Evolutionary conservation across 768 basidiomycete genomes (phyloP).

Genomic region (Lactarius psammicola): DNA sequence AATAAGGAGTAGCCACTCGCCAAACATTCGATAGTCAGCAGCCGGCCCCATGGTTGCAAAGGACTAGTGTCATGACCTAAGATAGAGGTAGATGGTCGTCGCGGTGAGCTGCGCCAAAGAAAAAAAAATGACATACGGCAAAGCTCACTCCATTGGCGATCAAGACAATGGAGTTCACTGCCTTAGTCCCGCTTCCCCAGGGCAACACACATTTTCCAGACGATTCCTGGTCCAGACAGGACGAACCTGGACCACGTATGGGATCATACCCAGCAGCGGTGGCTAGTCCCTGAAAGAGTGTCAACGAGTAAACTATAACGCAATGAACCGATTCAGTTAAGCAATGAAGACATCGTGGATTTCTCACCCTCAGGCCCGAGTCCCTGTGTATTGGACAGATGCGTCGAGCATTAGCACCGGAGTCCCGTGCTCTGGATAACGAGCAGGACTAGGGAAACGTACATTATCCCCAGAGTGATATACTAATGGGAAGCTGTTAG

Average conservation of each 20-base stretch:
- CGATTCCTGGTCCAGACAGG: slow-evolving; percentile 51
- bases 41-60: slow-evolving; percentile 72
- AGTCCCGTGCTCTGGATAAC: neutral
- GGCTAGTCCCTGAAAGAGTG: slow-evolving; percentile 68
- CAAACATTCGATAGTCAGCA: slow-evolving; percentile 71
- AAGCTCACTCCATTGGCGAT: slow-evolving; percentile 77
- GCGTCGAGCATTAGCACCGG: slow-evolving; percentile 24
- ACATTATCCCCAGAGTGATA: slow-evolving; percentile 83
- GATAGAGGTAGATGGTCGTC: neutral
- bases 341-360: neutral
- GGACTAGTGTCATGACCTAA: slow-evolving; percentile 70
- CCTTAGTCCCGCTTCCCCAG: slow-evolving; percentile 68
- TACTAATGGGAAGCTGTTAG: slow-evolving; percentile 42
- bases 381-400: slow-evolving; percentile 42
- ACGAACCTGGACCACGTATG: slow-evolving; percentile 61
- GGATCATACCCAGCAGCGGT: slow-evolving; percentile 72
- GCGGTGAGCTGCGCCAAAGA: no score
- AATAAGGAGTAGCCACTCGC: slow-evolving; percentile 70
- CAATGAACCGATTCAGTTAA: neutral
- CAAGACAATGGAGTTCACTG: slow-evolving; percentile 70
- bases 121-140: slow-evolving; percentile 45
- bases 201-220: slow-evolving; percentile 76
- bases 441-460: slow-evolving; percentile 23
- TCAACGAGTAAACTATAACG: slow-evolving; percentile 54
- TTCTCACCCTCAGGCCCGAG: slow-evolving; percentile 51